Conservation (phyloP, 169 alveolate genomes). For the Eimeria acervulina region DNA sequence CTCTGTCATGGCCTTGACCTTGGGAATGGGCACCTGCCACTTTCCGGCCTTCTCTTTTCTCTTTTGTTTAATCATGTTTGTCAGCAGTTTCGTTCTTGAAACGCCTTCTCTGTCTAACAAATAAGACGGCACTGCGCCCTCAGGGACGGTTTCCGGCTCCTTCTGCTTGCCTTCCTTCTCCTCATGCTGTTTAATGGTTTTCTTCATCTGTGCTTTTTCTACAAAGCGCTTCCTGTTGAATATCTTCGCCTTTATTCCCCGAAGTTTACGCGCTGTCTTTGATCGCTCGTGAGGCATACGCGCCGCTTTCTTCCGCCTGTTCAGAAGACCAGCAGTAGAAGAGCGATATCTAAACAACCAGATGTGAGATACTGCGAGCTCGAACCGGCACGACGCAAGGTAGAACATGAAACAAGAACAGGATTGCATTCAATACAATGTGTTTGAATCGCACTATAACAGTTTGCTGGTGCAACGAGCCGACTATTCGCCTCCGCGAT, state of each 20-base stretch:
- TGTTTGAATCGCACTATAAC: no score
- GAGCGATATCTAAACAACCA: not conserved
- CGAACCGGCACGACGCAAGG: not conserved
- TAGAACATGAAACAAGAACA: not conserved
- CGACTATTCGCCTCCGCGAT: not conserved
- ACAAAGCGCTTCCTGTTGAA: conserved; percentile 97
- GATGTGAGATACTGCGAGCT: not conserved
- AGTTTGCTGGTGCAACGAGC: no score
- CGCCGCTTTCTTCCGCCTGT: conserved; percentile 96
- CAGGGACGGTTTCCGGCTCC: conserved; percentile 91
- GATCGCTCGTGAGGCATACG: conserved; percentile 96
- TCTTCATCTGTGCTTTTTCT: conserved; percentile 99
- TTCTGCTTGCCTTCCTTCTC: conserved; percentile 96
- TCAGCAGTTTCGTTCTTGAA: conserved; percentile 96
- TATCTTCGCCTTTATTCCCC: conserved; percentile 98
- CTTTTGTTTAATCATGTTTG: conserved; percentile 99
- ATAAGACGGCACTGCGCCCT: conserved; percentile 99
- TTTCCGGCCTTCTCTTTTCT: conserved; percentile 99
- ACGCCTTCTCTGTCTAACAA: conserved; percentile 98
- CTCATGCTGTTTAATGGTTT: conserved; percentile 94
- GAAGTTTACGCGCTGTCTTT: conserved; percentile 95
- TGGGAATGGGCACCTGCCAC: conserved; percentile 99
- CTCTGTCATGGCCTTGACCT: conserved; percentile 96
- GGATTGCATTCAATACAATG: no score
- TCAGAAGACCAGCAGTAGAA: not conserved